phyloP scores from a whole-genome alignment of 1,139 yeast genomes.

The Lodderomyces parapsilosis region DNA sequence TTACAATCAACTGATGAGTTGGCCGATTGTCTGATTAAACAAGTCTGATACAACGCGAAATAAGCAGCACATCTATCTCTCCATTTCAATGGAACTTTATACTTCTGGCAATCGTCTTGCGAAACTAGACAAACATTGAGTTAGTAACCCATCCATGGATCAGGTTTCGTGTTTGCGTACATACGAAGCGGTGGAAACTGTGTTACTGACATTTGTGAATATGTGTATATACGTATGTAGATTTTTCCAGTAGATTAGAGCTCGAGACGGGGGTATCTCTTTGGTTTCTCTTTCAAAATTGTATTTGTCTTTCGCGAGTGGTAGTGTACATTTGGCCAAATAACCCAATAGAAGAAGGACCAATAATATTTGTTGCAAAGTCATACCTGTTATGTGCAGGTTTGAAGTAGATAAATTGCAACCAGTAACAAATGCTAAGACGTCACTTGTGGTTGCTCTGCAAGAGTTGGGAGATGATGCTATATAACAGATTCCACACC shows the following conservation, averaged over 20 bases:
- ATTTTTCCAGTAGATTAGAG: not conserved
- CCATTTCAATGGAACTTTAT: constrained; percentile 78
- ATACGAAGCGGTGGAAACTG: constrained; percentile 54
- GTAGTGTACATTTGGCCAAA: not conserved
- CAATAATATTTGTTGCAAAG: constrained; percentile 16
- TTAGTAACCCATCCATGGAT: not conserved
- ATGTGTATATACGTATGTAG: not conserved
- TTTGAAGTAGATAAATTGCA: too few relatives aligned
- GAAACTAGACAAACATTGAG: constrained; percentile 51
- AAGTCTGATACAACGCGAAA: constrained; percentile 56
- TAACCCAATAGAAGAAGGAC: constrained; percentile 3
- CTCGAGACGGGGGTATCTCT: not conserved
- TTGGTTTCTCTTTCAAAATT: not conserved
- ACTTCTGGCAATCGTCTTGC: constrained; percentile 80
- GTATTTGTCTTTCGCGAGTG: not conserved
- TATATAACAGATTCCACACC: not conserved
- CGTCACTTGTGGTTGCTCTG: too few relatives aligned
- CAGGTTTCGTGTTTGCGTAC: constrained; percentile 19
- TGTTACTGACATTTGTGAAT: constrained; percentile 38
- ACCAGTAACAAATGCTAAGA: too few relatives aligned
- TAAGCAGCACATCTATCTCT: constrained; percentile 85
- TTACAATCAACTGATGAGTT: constrained; percentile 58
- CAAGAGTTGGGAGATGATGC: not conserved
- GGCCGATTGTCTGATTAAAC: constrained; percentile 49
- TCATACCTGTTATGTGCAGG: constrained; percentile 14